A percentile compares a stretch with the other conserved stretches of the same genome.
Conservation (phyloP, 371 early-diverging fungal species). For the Nosema granulosis region DNA sequence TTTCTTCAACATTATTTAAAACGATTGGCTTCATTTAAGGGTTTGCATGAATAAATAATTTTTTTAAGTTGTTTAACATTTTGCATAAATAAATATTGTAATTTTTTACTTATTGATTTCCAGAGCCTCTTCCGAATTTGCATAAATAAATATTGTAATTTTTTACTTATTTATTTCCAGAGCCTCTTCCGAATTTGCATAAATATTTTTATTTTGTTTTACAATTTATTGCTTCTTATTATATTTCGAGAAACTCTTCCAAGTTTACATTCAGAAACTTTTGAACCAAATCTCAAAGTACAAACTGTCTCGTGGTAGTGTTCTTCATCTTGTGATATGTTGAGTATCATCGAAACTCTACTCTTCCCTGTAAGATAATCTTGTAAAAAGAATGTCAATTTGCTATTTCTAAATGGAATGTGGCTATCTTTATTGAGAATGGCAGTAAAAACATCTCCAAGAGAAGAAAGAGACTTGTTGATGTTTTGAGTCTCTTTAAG, state of each 20-base stretch:
- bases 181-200: neutral
- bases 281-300: slow-evolving; percentile 87
- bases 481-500: slow-evolving; percentile 89
- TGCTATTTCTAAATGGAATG: slow-evolving; percentile 91
- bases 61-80: neutral
- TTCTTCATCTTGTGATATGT: slow-evolving; percentile 74
- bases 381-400: slow-evolving; percentile 84
- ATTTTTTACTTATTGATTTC: neutral
- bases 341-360: slow-evolving; percentile 95
- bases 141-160: neutral
- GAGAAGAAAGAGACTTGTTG: slow-evolving; percentile 81
- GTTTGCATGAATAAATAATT: slow-evolving; percentile 2
- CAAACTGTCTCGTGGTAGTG: slow-evolving; percentile 79
- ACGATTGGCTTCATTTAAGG: slow-evolving; percentile 29
- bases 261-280: slow-evolving; percentile 69
- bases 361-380: slow-evolving; percentile 79
- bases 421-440: slow-evolving; percentile 72
- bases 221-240: slow-evolving; percentile 8
- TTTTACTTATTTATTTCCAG: neutral
- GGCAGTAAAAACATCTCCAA: slow-evolving; percentile 87
- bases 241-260: slow-evolving; percentile 41
- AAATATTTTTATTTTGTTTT: neutral
- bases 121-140: neutral
- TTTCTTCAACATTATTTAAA: slow-evolving; percentile 31
- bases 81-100: neutral